Evolutionary conservation across 495 filamentous ascomycete genomes (phyloP).

Genomic region (Viridothelium virens): DNA sequence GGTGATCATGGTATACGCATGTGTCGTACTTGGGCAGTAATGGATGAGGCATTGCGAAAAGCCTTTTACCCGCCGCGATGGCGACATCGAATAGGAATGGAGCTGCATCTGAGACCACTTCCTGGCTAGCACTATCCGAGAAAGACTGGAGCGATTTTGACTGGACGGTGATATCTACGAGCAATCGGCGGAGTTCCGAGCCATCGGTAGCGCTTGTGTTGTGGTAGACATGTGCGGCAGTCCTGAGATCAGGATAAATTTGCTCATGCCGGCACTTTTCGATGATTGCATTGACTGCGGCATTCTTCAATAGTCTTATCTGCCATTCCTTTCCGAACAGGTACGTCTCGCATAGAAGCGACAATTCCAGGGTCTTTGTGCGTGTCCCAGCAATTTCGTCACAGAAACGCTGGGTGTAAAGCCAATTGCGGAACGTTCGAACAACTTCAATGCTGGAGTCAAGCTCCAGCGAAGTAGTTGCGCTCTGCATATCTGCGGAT

Average conservation of each 20-base stretch:
- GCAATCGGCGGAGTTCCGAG: not conserved
- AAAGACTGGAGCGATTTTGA: not conserved
- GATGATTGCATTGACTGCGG: not conserved
- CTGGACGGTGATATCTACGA: not conserved
- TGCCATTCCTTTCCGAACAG: not conserved
- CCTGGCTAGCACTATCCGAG: not conserved
- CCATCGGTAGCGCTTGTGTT: not conserved
- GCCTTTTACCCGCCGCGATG: not conserved
- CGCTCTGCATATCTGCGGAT: not conserved
- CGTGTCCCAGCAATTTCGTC: not conserved
- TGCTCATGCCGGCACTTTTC: not conserved
- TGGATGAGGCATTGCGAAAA: not conserved
- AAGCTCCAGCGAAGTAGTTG: not conserved
- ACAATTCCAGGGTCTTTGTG: not conserved
- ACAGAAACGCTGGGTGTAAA: not conserved
- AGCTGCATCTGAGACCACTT: not conserved
- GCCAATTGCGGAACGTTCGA: not conserved
- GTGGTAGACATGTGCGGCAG: not conserved
- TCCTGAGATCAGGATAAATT: not conserved
- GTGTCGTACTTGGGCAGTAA: not conserved
- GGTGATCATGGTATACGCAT: not conserved
- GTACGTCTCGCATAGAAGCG: not conserved
- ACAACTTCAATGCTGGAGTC: not conserved
- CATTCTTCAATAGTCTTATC: not conserved
- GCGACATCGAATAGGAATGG: not conserved